phyloP scores from a whole-genome alignment of 768 basidiomycete species.

The Neoboletus subvelutipes region DNA sequence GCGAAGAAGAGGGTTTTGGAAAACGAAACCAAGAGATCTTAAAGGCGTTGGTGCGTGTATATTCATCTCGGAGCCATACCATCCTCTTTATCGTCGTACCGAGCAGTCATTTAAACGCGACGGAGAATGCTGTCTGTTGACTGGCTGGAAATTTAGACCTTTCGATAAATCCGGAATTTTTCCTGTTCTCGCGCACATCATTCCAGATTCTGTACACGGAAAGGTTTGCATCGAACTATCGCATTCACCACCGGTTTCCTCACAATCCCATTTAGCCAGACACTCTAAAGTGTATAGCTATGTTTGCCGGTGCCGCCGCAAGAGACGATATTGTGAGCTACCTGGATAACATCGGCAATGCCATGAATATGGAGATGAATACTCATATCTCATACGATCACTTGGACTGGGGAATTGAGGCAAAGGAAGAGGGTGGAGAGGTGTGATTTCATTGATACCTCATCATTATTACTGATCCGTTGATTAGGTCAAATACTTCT shows the following conservation, averaged over 20 bases:
- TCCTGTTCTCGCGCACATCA: neutral
- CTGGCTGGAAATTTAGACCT: neutral
- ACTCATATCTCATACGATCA: too few species aligned
- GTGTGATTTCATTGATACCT: neutral
- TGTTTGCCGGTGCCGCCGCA: too few species aligned
- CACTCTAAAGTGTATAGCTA: too few species aligned
- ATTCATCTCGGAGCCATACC: neutral
- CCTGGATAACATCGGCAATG: too few species aligned
- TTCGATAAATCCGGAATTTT: neutral
- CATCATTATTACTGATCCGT: neutral
- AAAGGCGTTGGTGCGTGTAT: slow-evolving; percentile 6
- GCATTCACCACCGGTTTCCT: neutral
- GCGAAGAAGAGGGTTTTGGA: too few species aligned
- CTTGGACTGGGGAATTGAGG: neutral
- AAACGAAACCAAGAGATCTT: neutral
- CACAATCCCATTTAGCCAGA: neutral
- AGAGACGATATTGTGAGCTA: too few species aligned
- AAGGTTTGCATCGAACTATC: neutral
- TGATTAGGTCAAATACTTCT: neutral
- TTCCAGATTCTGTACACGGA: neutral
- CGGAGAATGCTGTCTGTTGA: neutral
- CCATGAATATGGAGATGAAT: too few species aligned
- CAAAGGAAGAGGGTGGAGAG: neutral
- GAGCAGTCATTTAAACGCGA: slow-evolving; percentile 6
- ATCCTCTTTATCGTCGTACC: neutral